A percentile compares a stretch with the other conserved stretches of the same genome.
Conservation (phyloP, 345 rosid species). For the Turritis glabra region DNA sequence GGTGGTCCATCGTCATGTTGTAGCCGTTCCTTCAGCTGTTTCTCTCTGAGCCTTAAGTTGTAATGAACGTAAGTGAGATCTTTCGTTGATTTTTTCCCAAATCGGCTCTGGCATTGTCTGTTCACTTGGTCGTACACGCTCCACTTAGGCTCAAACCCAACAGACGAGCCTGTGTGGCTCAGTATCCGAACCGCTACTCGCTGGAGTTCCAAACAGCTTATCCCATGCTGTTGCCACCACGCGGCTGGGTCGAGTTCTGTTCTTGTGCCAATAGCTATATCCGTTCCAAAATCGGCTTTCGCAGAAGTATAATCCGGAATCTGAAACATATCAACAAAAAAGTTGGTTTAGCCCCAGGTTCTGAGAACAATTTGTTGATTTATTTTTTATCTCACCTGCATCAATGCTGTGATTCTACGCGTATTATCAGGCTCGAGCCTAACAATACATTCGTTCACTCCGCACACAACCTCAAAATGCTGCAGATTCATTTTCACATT, state of each 20-base stretch:
- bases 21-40: slow-evolving; percentile 42
- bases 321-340: slow-evolving; percentile 40
- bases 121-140: slow-evolving; percentile 64
- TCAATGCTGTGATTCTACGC: slow-evolving; percentile 77
- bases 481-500: slow-evolving; percentile 38
- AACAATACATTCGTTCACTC: slow-evolving; percentile 85
- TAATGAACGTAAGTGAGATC: slow-evolving; percentile 75
- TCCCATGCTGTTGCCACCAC: slow-evolving; percentile 66
- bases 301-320: slow-evolving; percentile 83
- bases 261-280: slow-evolving; percentile 79
- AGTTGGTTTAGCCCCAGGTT: not conserved
- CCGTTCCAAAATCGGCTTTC: slow-evolving; percentile 81
- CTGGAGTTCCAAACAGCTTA: slow-evolving; percentile 82
- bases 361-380: not conserved
- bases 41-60: slow-evolving; percentile 69
- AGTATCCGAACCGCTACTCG: slow-evolving; percentile 78
- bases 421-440: slow-evolving; percentile 75
- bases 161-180: slow-evolving; percentile 82
- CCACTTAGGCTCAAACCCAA: slow-evolving; percentile 79
- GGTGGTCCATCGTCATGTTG: slow-evolving; percentile 42
- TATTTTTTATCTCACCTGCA: slow-evolving; percentile 59
- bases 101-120: slow-evolving; percentile 53
- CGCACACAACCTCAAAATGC: slow-evolving; percentile 81
- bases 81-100: slow-evolving; percentile 55
- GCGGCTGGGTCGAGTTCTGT: slow-evolving; percentile 86